phyloP scores from a whole-genome alignment of 1,284 basidiomycete species.

The Tylopilus microsporus region DNA sequence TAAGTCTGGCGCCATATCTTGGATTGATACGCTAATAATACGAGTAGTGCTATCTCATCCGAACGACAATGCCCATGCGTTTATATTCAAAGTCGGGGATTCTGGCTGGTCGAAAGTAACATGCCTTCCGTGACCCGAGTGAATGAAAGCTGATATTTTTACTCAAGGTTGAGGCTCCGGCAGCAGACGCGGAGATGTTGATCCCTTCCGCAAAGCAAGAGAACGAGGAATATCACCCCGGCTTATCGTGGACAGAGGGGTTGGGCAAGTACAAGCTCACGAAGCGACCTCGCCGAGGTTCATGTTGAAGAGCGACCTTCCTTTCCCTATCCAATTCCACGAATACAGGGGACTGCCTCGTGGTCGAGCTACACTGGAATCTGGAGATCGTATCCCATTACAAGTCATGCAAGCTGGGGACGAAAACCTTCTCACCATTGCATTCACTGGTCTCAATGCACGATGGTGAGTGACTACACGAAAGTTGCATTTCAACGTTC shows the following conservation, averaged over 20 bases:
- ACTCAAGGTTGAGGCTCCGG: slow-evolving; percentile 78
- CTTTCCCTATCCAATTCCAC: slow-evolving; percentile 71
- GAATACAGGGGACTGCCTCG: slow-evolving; percentile 76
- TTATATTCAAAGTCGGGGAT: slow-evolving; percentile 79
- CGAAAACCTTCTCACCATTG: slow-evolving; percentile 75
- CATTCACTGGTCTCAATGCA: slow-evolving; percentile 79
- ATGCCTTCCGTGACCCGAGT: not conserved
- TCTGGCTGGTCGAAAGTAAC: slow-evolving; percentile 86
- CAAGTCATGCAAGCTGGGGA: slow-evolving; percentile 64
- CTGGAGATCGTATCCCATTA: slow-evolving; percentile 70
- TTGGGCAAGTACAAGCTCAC: slow-evolving; percentile 94
- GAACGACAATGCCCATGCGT: slow-evolving; percentile 78
- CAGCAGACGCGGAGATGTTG: slow-evolving; percentile 83
- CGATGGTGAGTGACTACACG: slow-evolving; percentile 58
- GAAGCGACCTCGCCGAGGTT: slow-evolving; percentile 89
- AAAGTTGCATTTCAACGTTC: not conserved
- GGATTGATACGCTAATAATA: slow-evolving; percentile 34
- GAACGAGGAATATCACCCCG: slow-evolving; percentile 80
- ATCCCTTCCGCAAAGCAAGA: slow-evolving; percentile 66
- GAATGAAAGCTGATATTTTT: slow-evolving; percentile 3
- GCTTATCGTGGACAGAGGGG: slow-evolving; percentile 91
- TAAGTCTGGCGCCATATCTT: slow-evolving; percentile 46
- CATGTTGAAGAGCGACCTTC: slow-evolving; percentile 80
- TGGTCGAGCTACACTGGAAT: slow-evolving; percentile 61
- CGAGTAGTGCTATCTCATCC: slow-evolving; percentile 82